Conservation (phyloP, 2,329 filamentous ascomycete species). For the Neonectria sp. region DNA sequence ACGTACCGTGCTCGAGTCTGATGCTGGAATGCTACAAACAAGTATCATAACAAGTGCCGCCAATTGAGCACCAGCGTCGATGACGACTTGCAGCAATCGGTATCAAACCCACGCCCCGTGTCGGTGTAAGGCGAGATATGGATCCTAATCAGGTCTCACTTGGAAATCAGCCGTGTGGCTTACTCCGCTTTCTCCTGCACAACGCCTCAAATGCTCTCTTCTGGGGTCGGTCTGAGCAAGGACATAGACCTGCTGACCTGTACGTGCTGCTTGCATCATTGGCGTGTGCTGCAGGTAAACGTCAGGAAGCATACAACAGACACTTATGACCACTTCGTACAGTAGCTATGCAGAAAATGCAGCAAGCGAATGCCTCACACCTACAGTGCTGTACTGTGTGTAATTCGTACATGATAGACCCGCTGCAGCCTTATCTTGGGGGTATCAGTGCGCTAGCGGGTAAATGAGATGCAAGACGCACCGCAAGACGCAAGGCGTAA, state of each 20-base stretch:
- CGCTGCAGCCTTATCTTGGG: slow-evolving; percentile 32
- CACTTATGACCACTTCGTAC: not conserved
- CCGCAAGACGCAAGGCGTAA: slow-evolving; percentile 11
- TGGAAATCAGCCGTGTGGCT: not conserved
- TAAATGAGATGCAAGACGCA: slow-evolving; percentile 14
- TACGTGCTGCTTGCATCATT: slow-evolving; percentile 12
- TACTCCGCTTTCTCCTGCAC: slow-evolving; percentile 17
- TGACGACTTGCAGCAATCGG: slow-evolving; percentile 4
- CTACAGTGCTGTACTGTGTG: not conserved
- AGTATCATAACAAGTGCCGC: not conserved
- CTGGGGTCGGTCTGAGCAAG: not conserved
- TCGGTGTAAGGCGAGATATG: slow-evolving; percentile 4
- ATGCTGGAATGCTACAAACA: slow-evolving; percentile 9
- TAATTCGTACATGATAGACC: slow-evolving; percentile 11
- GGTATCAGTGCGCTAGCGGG: slow-evolving; percentile 20
- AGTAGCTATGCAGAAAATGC: not conserved
- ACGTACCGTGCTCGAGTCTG: slow-evolving; percentile 1
- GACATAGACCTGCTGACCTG: slow-evolving; percentile 24
- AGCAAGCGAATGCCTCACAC: slow-evolving; percentile 16
- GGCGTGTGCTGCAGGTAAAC: slow-evolving; percentile 26
- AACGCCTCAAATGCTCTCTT: slow-evolving; percentile 1
- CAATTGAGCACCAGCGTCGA: slow-evolving; percentile 4
- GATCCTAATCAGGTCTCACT: slow-evolving; percentile 7
- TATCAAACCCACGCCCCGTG: slow-evolving; percentile 4
- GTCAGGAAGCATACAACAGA: slow-evolving; percentile 13